Evolutionary conservation across 192 early-diverging fungal species (phyloP).

Genomic region (Lobulomyces angularis): DNA sequence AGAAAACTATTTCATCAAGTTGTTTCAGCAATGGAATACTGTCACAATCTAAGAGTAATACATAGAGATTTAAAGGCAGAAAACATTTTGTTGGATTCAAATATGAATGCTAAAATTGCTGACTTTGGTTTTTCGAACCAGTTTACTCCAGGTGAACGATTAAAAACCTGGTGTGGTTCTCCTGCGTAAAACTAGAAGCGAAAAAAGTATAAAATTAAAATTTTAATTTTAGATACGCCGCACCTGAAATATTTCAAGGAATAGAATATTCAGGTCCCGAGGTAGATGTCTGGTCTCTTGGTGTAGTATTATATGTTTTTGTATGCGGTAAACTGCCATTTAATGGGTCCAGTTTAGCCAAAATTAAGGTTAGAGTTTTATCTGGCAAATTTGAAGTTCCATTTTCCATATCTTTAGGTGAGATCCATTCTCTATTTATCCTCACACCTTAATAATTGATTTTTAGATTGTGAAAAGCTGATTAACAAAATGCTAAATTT

Average conservation of each 20-base stretch:
- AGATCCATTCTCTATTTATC: background rate
- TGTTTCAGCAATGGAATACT: conserved; percentile 41
- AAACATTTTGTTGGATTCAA: no score
- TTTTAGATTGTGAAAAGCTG: background rate
- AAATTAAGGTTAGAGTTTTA: conserved; percentile 1
- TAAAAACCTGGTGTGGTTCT: conserved; percentile 11
- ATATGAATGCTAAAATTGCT: no score
- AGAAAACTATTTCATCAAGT: conserved; percentile 42
- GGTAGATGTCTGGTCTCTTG: conserved; percentile 70
- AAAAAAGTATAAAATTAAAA: no score
- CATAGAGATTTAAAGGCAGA: conserved; percentile 47
- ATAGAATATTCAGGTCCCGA: conserved; percentile 65
- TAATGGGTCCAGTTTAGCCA: conserved; percentile 5
- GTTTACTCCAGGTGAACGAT: conserved; percentile 7
- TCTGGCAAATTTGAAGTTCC: conserved; percentile 3
- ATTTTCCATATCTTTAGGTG: conserved; percentile 1
- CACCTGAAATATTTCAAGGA: conserved; percentile 80
- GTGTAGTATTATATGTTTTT: conserved; percentile 63
- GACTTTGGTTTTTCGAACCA: no score
- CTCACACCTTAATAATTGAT: background rate
- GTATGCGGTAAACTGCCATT: conserved; percentile 38
- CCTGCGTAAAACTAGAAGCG: no score
- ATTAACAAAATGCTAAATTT: conserved; percentile 1
- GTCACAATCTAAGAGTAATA: conserved; percentile 41
- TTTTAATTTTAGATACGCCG: no score